Evolutionary conservation across 345 rosid genomes (phyloP).

Genomic region (Excoecaria cochinchinensis): DNA sequence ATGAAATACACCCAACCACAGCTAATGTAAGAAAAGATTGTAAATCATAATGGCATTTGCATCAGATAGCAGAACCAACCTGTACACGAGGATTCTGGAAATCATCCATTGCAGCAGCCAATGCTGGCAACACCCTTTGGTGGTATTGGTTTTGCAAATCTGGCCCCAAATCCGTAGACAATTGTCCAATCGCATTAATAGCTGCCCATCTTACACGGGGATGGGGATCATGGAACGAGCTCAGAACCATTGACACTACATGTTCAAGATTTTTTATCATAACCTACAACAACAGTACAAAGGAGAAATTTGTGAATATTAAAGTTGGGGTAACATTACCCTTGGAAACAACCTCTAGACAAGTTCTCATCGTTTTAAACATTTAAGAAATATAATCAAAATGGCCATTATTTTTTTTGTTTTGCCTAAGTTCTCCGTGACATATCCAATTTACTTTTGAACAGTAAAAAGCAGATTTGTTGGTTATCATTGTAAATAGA

Average conservation of each 20-base stretch:
- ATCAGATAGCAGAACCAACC: slow-evolving; percentile 41
- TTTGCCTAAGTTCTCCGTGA: neutral
- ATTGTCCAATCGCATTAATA: slow-evolving; percentile 95
- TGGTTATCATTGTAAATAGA: neutral
- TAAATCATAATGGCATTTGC: neutral
- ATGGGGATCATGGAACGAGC: slow-evolving; percentile 80
- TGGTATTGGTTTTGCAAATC: slow-evolving; percentile 97
- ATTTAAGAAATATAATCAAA: neutral
- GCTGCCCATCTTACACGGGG: slow-evolving; percentile 99
- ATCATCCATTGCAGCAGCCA: slow-evolving; percentile 93
- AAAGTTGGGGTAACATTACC: neutral
- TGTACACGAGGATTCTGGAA: slow-evolving; percentile 97
- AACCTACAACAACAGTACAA: slow-evolving; percentile 46
- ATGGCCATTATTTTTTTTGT: neutral
- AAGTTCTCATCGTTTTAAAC: neutral
- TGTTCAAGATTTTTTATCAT: slow-evolving; percentile 91
- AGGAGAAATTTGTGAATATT: slow-evolving; percentile 10
- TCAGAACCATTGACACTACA: slow-evolving; percentile 82
- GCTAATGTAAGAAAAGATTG: no score
- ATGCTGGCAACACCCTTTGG: slow-evolving; percentile 76
- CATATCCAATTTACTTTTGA: neutral
- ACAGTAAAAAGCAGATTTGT: neutral
- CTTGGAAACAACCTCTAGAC: neutral
- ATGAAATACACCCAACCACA: neutral
- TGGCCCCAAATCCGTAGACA: slow-evolving; percentile 98